Evolutionary conservation across 495 filamentous ascomycete genomes (phyloP), one percentile per base, ranked within the genome.

Genomic region (Talaromyces thailandensis): DNA sequence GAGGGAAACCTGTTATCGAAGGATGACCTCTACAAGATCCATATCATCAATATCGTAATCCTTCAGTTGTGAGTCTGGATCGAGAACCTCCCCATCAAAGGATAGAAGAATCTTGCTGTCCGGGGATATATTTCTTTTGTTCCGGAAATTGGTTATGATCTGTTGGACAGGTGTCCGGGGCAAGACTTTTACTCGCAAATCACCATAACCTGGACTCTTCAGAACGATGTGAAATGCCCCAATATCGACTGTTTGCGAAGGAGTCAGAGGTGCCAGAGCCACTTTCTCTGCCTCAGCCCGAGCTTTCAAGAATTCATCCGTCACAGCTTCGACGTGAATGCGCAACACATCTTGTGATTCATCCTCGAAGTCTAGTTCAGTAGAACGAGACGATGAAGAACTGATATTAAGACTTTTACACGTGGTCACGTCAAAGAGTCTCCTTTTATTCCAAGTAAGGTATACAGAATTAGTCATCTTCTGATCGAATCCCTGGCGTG

Each of bases 11-110:
- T 7, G 9, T 57, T 29, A 81, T 68, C 78, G 85, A 60, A 93
- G 66, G 64, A 87, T 79, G 56, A 93, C 89, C 69, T 96, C 92
- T 40, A 96, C 69, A 58, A 84, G 79, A 67, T 95, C 93, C 71
- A 86, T 79, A 66, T 97, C 89, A 14, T 82, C 82, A 43, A 97
- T 79, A 12, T 95, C 92, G n/a, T 88, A 79, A 40, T 89, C 85
- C 21, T 70, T 75, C 4, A 96, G 75, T 25, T 77, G 80, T 28
- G 81, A 79, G 4, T 83, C 76, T 0, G 86, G 80, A 1, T 85
- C 81, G 24, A 96, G 72, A 51, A 76, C 73, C 52, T 96, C 92
- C 18, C 93, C 93, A 64, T 98, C 93, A 72, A 93, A 94, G 57
- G 81, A 73, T 0, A 96, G 75, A 12, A 79, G 79, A 16, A 96